These are phyloP conservation scores for Cucumis sativus DNA, from an alignment of 306 rosid genomes.

Conservation along the genomic window Cucumber_9930_V3 NC_026659.2:24549501-24550000, in stretches of 20 bases:
- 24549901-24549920: constrained; percentile 14
- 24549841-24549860: constrained; percentile 17
- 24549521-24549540: constrained; percentile 59
- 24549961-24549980: constrained; percentile 15
- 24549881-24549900: constrained; percentile 19
- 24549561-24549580: constrained; percentile 29
- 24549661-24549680: constrained; percentile 47
- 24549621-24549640: constrained; percentile 31
- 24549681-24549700: constrained; percentile 61
- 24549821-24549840: constrained; percentile 13
- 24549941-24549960: constrained; percentile 26
- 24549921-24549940: constrained; percentile 15
- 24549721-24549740: constrained; percentile 40
- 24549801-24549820: constrained; percentile 15
- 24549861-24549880: constrained; percentile 17
- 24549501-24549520: constrained; percentile 84
- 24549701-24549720: constrained; percentile 71
- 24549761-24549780: constrained; percentile 20
- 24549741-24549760: constrained; percentile 14
- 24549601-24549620: constrained; percentile 59
- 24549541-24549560: constrained; percentile 25
- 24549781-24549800: constrained; percentile 30
- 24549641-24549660: constrained; percentile 25
- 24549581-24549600: constrained; percentile 67
- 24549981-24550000: constrained; percentile 15